Conservation (phyloP, 2,329 filamentous ascomycete species). For the Colletotrichum karsti region DNA sequence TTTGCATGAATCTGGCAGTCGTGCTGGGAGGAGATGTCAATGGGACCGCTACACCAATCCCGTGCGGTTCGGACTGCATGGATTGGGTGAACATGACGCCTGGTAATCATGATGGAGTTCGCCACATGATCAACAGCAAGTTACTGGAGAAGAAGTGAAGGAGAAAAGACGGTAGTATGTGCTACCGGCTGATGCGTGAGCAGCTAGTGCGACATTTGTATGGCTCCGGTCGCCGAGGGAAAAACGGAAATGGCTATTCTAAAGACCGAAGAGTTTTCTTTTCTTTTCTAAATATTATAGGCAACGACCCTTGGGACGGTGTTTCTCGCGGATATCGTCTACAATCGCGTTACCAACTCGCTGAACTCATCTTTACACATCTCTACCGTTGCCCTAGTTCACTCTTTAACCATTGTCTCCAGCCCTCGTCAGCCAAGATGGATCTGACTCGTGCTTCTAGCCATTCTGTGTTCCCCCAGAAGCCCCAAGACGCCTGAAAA, state of each 20-base stretch:
- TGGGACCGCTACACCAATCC: not conserved
- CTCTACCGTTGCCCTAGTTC: constrained; percentile 13
- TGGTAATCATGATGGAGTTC: not conserved
- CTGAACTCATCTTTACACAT: too few species aligned
- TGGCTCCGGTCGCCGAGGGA: too few species aligned
- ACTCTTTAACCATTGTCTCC: constrained; percentile 53
- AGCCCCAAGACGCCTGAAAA: constrained; percentile 69
- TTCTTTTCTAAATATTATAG: too few species aligned
- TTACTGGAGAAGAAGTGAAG: not conserved
- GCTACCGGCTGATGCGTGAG: too few species aligned
- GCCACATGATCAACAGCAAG: not conserved
- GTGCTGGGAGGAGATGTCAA: not conserved
- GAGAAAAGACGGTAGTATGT: too few species aligned
- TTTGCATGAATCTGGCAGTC: not conserved
- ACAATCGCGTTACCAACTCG: too few species aligned
- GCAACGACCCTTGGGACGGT: too few species aligned
- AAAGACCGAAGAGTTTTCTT: too few species aligned
- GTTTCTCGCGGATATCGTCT: too few species aligned
- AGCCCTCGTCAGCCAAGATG: constrained; percentile 54
- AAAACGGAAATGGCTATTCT: too few species aligned
- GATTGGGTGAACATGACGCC: not conserved
- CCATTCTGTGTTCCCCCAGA: constrained; percentile 69
- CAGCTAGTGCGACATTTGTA: too few species aligned
- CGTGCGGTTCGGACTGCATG: not conserved
- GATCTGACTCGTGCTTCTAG: constrained; percentile 61